Conservation (phyloP, 352 stramenopile species). For the Aphanomyces stellatus region DNA sequence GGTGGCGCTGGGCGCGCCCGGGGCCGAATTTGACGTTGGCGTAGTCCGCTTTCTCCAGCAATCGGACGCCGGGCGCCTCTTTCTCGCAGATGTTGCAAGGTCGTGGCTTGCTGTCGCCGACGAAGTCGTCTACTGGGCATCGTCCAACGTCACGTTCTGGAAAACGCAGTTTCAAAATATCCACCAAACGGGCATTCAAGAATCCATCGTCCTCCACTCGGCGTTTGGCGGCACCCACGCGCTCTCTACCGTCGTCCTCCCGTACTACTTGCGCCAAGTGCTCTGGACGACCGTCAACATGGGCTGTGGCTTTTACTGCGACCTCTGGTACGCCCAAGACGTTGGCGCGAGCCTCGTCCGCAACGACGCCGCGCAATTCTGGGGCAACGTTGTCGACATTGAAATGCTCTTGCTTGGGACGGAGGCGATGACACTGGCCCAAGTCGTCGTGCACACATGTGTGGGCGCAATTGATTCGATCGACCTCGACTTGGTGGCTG, state of each 20-base stretch:
- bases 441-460: background rate
- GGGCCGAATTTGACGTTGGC: background rate
- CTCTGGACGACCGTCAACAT: constrained; percentile 3
- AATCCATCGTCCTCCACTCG: background rate
- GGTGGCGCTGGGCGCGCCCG: background rate
- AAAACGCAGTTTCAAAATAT: constrained; percentile 9
- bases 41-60: background rate
- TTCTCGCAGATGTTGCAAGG: background rate
- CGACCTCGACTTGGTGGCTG: background rate
- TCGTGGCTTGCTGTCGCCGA: background rate
- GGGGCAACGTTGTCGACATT: background rate
- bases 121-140: background rate
- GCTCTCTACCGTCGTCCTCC: background rate
- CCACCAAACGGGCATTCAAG: background rate
- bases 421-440: background rate
- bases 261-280: background rate
- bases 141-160: background rate
- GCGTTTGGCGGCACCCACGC: background rate
- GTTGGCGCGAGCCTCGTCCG: background rate
- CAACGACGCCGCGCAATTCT: background rate
- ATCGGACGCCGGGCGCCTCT: background rate
- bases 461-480: background rate
- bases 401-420: background rate
- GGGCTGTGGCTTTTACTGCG: constrained; percentile 1
- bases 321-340: background rate